These are phyloP conservation scores for Thermomyces lanuginosus DNA, from an alignment of 2,329 filamentous ascomycete genomes.

Conservation along the genomic window DNA sequence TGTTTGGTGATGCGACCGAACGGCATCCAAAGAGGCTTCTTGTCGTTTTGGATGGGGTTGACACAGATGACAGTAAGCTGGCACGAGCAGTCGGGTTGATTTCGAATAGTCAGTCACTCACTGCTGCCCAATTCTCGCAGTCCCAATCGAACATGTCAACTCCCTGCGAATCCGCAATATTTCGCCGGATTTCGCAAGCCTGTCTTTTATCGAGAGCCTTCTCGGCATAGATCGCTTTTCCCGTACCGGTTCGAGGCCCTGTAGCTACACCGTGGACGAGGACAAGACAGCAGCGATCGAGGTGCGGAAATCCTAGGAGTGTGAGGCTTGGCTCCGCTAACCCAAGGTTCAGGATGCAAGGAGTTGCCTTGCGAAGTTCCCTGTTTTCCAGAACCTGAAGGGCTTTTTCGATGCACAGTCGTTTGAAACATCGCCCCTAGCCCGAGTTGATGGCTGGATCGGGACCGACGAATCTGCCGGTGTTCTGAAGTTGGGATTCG, in stretches of 20 bases:
- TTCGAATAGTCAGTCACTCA: background rate
- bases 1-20: conserved; percentile 30
- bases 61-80: conserved; percentile 42
- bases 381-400: too few relatives aligned
- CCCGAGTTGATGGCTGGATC: conserved; percentile 15
- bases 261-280: conserved; percentile 1
- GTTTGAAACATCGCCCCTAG: too few relatives aligned
- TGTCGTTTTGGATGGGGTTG: conserved; percentile 38
- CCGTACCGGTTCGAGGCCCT: background rate
- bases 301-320: too few relatives aligned
- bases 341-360: too few relatives aligned
- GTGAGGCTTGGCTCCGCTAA: too few relatives aligned
- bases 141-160: conserved; percentile 5
- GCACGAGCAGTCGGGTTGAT: background rate
- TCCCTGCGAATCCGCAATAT: conserved; percentile 8
- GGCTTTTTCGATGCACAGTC: too few relatives aligned
- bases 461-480: conserved; percentile 12
- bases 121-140: conserved; percentile 6
- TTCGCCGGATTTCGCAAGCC: conserved; percentile 6
- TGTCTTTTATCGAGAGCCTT: conserved; percentile 5
- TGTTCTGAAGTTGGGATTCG: conserved; percentile 15
- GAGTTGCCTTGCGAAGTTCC: too few relatives aligned
- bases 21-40: conserved; percentile 15
- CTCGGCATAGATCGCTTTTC: background rate
- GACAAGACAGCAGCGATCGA: too few relatives aligned